A percentile compares a stretch with the other conserved stretches of the same genome.
These are phyloP conservation scores for Gastrolobium villosum DNA, from an alignment of 306 rosid genomes.

Conservation along the genomic window DNA sequence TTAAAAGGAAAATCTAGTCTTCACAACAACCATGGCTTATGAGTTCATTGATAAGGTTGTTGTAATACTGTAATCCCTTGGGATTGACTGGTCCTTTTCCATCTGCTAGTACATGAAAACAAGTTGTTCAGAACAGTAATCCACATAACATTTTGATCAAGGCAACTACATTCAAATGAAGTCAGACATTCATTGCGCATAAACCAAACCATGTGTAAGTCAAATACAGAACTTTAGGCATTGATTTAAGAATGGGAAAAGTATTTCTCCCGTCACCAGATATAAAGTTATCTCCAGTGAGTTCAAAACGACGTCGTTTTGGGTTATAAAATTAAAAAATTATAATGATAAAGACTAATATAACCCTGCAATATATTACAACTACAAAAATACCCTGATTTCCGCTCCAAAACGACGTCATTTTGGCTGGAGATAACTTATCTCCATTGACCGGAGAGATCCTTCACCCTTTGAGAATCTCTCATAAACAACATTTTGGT, in stretches of 20 bases:
- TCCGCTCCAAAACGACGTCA: too few species aligned
- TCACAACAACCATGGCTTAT: constrained; percentile 58
- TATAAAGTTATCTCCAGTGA: too few species aligned
- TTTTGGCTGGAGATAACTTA: too few species aligned
- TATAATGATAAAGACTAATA: too few species aligned
- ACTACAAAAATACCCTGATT: too few species aligned
- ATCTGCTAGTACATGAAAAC: constrained; percentile 49
- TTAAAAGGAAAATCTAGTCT: not conserved
- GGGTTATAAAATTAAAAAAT: too few species aligned
- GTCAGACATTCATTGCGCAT: not conserved
- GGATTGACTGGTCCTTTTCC: constrained; percentile 76
- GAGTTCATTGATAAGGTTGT: constrained; percentile 72
- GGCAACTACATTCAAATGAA: not conserved
- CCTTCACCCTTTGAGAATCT: too few species aligned
- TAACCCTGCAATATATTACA: too few species aligned
- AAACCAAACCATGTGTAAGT: constrained; percentile 9
- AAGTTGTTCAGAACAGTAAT: constrained; percentile 21
- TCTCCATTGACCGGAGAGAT: too few species aligned
- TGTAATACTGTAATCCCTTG: constrained; percentile 71
- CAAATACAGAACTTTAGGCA: not conserved
- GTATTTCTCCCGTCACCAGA: too few species aligned
- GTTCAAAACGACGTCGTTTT: too few species aligned
- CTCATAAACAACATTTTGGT: too few species aligned
- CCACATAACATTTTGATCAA: constrained; percentile 24
- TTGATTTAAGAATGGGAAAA: constrained; percentile 8